Conservation (phyloP, 129 eudicot species). For the Centrapalus pauciflorus region DNA sequence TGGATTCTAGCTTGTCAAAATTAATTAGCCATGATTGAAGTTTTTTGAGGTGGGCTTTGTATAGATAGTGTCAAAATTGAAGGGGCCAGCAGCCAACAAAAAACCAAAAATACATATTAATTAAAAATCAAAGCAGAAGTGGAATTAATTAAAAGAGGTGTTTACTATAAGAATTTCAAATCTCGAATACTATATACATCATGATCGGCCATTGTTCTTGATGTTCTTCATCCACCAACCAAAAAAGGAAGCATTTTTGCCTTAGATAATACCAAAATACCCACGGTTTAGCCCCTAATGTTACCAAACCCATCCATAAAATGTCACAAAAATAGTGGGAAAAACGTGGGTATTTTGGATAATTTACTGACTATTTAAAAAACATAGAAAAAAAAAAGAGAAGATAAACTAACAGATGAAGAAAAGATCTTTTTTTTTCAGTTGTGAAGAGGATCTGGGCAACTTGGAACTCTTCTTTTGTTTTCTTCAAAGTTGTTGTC, state of each 20-base stretch:
- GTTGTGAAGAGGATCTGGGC: constrained; percentile 99
- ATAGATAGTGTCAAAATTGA: constrained; percentile 13
- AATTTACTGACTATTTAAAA: constrained; percentile 7
- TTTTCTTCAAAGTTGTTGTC: constrained; percentile 31
- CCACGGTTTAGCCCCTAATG: constrained; percentile 71
- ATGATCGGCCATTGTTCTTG: constrained; percentile 37
- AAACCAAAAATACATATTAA: neutral
- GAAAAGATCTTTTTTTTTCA: constrained; percentile 20
- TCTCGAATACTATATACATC: constrained; percentile 42
- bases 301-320: constrained; percentile 13
- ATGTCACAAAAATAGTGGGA: constrained; percentile 23
- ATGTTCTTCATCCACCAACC: constrained; percentile 34
- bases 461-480: constrained; percentile 80
- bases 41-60: constrained; percentile 21
- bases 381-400: neutral
- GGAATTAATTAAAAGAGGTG: neutral
- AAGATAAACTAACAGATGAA: constrained; percentile 6
- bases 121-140: neutral
- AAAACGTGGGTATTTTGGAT: constrained; percentile 94
- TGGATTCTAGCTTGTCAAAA: constrained; percentile 32
- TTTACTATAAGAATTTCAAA: constrained; percentile 24
- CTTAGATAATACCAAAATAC: constrained; percentile 66
- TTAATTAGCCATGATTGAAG: constrained; percentile 28
- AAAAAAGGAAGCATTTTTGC: constrained; percentile 22
- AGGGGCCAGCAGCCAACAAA: constrained; percentile 19